Evolutionary conservation across 75 land plant species (phyloP).

Genomic region (Selaginella tamariscina): DNA sequence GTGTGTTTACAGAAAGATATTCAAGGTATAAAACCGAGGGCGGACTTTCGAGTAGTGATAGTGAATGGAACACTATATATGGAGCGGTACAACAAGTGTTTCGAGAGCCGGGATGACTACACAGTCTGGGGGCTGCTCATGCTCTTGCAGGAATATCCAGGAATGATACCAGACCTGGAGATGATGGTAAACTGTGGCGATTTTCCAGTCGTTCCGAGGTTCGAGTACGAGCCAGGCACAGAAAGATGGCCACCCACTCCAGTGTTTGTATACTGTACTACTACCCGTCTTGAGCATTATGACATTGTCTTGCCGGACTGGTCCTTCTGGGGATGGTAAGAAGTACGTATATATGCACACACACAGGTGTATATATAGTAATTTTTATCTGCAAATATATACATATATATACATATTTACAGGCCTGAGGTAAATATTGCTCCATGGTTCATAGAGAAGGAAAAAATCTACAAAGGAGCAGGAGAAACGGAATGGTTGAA

Average conservation of each 20-base stretch:
- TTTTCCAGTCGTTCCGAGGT: not conserved
- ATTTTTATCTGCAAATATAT: too few relatives aligned
- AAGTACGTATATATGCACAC: too few relatives aligned
- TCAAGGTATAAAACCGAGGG: conserved; percentile 19
- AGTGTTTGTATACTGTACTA: not conserved
- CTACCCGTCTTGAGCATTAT: not conserved
- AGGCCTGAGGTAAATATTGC: conserved; percentile 63
- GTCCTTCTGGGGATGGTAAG: not conserved
- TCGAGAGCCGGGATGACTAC: conserved; percentile 30
- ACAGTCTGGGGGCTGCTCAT: not conserved
- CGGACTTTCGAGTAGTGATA: conserved; percentile 36
- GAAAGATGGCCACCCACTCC: not conserved
- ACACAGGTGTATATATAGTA: too few relatives aligned
- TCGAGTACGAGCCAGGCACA: not conserved
- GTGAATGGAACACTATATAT: conserved; percentile 32
- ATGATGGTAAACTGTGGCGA: not conserved
- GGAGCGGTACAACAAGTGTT: conserved; percentile 22
- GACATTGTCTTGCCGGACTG: not conserved
- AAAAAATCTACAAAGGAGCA: conserved; percentile 33
- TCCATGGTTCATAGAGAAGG: conserved; percentile 39
- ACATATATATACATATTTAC: too few relatives aligned
- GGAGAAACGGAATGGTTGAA: conserved; percentile 34
- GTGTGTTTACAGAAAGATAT: too few relatives aligned
- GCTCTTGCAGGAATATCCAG: not conserved
- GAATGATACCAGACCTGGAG: not conserved